Conservation (phyloP, 1,284 basidiomycete genomes). For the Rhodofomes roseus region DNA sequence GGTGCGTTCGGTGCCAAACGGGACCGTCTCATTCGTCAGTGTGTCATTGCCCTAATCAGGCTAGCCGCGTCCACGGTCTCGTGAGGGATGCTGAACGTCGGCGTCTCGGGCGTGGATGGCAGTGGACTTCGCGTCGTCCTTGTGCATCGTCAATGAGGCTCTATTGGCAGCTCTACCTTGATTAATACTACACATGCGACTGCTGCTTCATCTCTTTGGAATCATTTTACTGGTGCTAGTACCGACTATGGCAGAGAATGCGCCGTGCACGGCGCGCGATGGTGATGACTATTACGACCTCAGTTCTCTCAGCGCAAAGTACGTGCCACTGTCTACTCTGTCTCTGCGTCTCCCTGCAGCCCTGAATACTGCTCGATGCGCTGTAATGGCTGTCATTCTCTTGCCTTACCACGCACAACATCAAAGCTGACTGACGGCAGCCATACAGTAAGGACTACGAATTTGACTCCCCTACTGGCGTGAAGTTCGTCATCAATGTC, state of each 20-base stretch:
- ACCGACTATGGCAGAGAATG: slow-evolving; percentile 21
- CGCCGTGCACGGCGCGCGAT: slow-evolving; percentile 37
- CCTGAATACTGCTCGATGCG: background rate
- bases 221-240: slow-evolving; percentile 4
- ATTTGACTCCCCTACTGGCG: slow-evolving; percentile 43
- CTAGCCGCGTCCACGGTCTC: slow-evolving; percentile 22
- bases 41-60: slow-evolving; percentile 14
- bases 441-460: slow-evolving; percentile 58
- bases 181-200: background rate
- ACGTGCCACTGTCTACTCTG: slow-evolving; percentile 6
- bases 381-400: background rate
- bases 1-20: slow-evolving; percentile 27
- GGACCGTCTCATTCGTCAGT: slow-evolving; percentile 28
- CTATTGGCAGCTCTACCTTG: background rate
- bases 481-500: slow-evolving; percentile 54
- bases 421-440: slow-evolving; percentile 19
- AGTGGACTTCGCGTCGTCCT: background rate
- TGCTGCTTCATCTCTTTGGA: slow-evolving; percentile 3
- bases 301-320: slow-evolving; percentile 54
- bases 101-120: background rate
- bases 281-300: slow-evolving; percentile 59
- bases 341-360: background rate
- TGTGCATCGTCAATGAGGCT: background rate
- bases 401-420: background rate
- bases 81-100: slow-evolving; percentile 7